phyloP scores from a whole-genome alignment of 148 eudicot genomes.

The Dianthus caryophyllus region DNA sequence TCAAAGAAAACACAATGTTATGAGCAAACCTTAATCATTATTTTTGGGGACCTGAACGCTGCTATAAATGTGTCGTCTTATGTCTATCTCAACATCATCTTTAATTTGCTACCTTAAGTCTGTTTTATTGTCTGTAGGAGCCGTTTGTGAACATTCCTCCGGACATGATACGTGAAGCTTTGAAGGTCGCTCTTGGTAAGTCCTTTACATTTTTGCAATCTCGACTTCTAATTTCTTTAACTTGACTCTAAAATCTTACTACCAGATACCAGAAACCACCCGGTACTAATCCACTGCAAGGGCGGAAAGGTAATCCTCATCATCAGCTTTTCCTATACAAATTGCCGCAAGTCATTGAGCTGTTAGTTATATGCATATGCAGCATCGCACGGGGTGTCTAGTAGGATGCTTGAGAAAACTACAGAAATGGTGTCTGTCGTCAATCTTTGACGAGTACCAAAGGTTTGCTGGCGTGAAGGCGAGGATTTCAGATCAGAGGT shows the following conservation, averaged over 20 bases:
- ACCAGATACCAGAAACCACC: constrained; percentile 44
- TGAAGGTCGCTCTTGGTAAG: constrained; percentile 39
- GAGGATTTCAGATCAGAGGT: constrained; percentile 47
- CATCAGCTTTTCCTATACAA: background rate
- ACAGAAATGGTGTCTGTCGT: constrained; percentile 51
- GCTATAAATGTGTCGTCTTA: background rate
- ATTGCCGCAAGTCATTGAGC: background rate
- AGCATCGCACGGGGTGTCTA: constrained; percentile 67
- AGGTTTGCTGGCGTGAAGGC: constrained; percentile 46
- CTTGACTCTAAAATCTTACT: constrained; percentile 1
- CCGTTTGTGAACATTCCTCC: constrained; percentile 49
- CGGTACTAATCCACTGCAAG: constrained; percentile 54
- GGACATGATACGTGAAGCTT: constrained; percentile 38
- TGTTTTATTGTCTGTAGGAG: constrained; percentile 29
- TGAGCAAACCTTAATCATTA: background rate
- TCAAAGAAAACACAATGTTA: too few relatives aligned
- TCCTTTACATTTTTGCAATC: background rate
- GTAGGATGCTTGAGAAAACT: constrained; percentile 58
- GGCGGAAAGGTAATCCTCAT: constrained; percentile 39
- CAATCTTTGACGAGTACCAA: constrained; percentile 59
- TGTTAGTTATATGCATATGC: constrained; percentile 20
- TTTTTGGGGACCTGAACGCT: background rate
- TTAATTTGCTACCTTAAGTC: background rate
- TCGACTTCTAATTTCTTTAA: background rate
- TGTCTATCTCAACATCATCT: background rate